A percentile compares a stretch with the other conserved stretches of the same genome.
Evolutionary conservation across 495 filamentous ascomycete genomes (phyloP).

Genomic region (Sabuloglossum arenarium): DNA sequence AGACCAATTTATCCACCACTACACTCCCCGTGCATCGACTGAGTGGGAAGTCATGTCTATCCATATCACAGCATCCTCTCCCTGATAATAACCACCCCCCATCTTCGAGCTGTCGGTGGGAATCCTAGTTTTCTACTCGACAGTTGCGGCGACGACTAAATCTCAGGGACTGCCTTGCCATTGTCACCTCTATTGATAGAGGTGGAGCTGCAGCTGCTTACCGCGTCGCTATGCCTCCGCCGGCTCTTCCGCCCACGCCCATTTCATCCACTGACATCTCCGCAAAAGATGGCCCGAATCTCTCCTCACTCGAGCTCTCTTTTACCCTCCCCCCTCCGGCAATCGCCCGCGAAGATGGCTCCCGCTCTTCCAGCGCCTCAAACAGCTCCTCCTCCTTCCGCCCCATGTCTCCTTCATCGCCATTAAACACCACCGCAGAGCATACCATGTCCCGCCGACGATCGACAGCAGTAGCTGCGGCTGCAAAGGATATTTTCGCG

Average conservation of each 20-base stretch:
- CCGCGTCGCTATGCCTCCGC: slow-evolving; percentile 40
- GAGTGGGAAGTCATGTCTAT: neutral
- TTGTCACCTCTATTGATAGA: neutral
- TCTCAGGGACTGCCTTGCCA: neutral
- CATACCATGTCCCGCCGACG: slow-evolving; percentile 5
- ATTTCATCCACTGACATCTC: slow-evolving; percentile 66
- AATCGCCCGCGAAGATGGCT: slow-evolving; percentile 20
- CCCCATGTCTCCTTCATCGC: slow-evolving; percentile 27
- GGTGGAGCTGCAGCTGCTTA: neutral
- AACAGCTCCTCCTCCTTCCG: slow-evolving; percentile 25
- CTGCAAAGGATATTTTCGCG: slow-evolving; percentile 36
- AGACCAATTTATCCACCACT: neutral
- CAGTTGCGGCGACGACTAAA: neutral
- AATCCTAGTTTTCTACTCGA: neutral
- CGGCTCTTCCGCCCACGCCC: slow-evolving; percentile 58
- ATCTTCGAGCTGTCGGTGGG: neutral
- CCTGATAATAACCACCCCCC: neutral
- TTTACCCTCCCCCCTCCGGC: slow-evolving; percentile 80
- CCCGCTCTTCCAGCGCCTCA: slow-evolving; percentile 23
- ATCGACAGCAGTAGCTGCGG: neutral
- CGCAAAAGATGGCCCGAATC: slow-evolving; percentile 43
- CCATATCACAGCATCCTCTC: neutral
- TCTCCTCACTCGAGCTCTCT: slow-evolving; percentile 30
- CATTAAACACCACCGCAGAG: neutral
- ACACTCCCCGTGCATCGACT: neutral